phyloP scores from a whole-genome alignment of 139 green algal species.

The Chlamydomonas schloesseri region DNA sequence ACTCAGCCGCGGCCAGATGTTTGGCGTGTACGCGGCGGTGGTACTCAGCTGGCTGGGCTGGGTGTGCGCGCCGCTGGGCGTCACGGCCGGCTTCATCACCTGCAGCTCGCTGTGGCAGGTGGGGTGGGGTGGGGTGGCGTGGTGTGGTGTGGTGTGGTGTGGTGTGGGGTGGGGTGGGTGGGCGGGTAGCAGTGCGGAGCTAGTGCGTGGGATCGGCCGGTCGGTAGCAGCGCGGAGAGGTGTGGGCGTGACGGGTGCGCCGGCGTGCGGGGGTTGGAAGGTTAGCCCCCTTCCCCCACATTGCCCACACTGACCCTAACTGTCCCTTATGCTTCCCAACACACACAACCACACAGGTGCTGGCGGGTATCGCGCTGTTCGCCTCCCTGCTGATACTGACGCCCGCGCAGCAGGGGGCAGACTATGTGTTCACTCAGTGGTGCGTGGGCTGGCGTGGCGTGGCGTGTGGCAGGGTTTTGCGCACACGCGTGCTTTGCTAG shows the following conservation, averaged over 20 bases:
- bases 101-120: conserved; percentile 21
- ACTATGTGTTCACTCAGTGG: not conserved
- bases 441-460: not conserved
- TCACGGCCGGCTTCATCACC: conserved; percentile 9
- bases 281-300: too few relatives aligned
- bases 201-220: not conserved
- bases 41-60: not conserved
- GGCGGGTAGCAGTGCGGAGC: not conserved
- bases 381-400: not conserved
- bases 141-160: not conserved
- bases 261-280: too few relatives aligned
- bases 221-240: too few relatives aligned
- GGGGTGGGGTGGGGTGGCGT: not conserved
- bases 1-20: not conserved
- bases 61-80: not conserved
- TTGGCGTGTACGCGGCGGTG: not conserved
- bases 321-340: too few relatives aligned
- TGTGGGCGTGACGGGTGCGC: too few relatives aligned
- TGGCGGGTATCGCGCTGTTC: conserved; percentile 1
- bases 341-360: not conserved
- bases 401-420: not conserved
- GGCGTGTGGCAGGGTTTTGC: too few relatives aligned
- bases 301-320: too few relatives aligned
- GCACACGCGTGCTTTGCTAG: too few relatives aligned
- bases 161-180: not conserved